A percentile compares a stretch with the other conserved stretches of the same genome.
These are phyloP conservation scores for Zoysia matrella DNA, from an alignment of 202 grass and related monocot genomes.

Conservation along the genomic window DNA sequence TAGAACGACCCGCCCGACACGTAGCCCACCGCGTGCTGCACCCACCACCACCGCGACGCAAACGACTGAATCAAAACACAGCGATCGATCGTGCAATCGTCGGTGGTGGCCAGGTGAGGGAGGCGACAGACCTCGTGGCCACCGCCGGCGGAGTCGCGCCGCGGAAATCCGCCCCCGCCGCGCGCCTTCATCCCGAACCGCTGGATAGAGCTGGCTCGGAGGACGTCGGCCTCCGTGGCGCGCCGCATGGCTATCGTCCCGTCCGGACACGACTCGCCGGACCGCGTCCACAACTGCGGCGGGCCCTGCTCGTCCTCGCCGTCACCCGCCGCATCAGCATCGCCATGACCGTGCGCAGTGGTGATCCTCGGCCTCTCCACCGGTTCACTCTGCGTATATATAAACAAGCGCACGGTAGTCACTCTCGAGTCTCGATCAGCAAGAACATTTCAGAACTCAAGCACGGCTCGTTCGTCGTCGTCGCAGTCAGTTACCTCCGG, in stretches of 20 bases:
- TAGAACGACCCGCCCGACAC: slow-evolving; percentile 56
- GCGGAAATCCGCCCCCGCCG: background rate
- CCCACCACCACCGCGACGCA: background rate
- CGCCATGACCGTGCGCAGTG: background rate
- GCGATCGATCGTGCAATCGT: no score
- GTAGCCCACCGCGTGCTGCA: slow-evolving; percentile 87
- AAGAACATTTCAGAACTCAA: slow-evolving; percentile 6
- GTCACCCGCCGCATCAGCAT: background rate
- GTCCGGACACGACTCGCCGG: slow-evolving; percentile 66
- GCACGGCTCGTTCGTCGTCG: background rate
- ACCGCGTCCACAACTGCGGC: slow-evolving; percentile 61
- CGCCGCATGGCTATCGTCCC: slow-evolving; percentile 67
- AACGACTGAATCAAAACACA: no score
- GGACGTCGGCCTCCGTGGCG: slow-evolving; percentile 59
- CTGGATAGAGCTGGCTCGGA: slow-evolving; percentile 48
- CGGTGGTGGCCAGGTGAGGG: no score
- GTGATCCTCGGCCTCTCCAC: slow-evolving; percentile 38
- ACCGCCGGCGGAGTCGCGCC: slow-evolving; percentile 58
- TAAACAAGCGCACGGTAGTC: background rate
- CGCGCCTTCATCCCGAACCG: slow-evolving; percentile 76
- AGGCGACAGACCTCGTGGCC: slow-evolving; percentile 67
- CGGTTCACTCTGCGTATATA: slow-evolving; percentile 47
- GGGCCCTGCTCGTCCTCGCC: background rate
- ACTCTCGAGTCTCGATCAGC: background rate
- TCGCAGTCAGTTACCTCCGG: slow-evolving; percentile 52